These are phyloP conservation scores for Fusarium setosum DNA, from an alignment of 2,329 filamentous ascomycete genomes.

Conservation along the genomic window DNA sequence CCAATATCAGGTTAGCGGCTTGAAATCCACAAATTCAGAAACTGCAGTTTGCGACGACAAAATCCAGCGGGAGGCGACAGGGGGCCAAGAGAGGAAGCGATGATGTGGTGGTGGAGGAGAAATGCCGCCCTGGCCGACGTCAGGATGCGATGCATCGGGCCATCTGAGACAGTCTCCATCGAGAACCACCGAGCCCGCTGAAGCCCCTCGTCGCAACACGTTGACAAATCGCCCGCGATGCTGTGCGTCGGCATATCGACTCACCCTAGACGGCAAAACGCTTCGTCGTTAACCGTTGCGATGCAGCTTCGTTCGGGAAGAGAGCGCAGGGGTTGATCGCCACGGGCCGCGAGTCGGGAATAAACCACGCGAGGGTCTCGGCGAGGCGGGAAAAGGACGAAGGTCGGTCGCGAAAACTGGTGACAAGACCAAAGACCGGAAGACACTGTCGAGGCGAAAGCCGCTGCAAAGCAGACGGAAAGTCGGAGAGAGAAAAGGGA, in stretches of 20 bases:
- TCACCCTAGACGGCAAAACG: conserved; percentile 35
- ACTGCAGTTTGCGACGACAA: conserved; percentile 23
- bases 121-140: conserved; percentile 35
- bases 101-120: conserved; percentile 30
- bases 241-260: conserved; percentile 29
- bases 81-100: conserved; percentile 20
- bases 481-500: conserved; percentile 25
- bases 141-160: conserved; percentile 40
- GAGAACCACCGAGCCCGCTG: conserved; percentile 31
- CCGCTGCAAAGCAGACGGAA: conserved; percentile 38
- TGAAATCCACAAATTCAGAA: conserved; percentile 14
- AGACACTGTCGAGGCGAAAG: conserved; percentile 37
- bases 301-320: conserved; percentile 31
- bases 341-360: conserved; percentile 39
- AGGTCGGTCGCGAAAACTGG: conserved; percentile 33
- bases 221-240: conserved; percentile 28
- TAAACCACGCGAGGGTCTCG: conserved; percentile 43
- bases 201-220: conserved; percentile 39
- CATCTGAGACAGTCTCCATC: conserved; percentile 39
- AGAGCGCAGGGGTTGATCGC: conserved; percentile 36
- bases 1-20: conserved; percentile 25
- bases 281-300: conserved; percentile 31
- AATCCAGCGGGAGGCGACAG: conserved; percentile 27
- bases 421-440: conserved; percentile 31
- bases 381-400: conserved; percentile 40